phyloP scores from a whole-genome alignment of 23 red algal species.

The Pyropia haitanensis region DNA sequence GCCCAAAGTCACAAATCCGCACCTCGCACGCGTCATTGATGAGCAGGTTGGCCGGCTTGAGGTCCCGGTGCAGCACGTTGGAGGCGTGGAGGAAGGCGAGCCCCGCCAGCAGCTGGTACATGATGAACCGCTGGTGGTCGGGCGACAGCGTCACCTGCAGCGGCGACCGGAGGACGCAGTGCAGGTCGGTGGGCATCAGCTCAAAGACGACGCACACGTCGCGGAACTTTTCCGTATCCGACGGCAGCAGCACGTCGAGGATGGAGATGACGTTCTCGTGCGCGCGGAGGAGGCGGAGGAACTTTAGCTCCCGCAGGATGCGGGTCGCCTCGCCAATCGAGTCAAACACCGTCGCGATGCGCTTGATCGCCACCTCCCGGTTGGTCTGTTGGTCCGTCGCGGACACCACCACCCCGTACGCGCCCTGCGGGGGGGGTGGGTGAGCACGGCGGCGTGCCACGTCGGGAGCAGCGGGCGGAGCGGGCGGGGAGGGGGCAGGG shows the following conservation, averaged over 20 bases:
- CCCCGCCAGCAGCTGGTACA: constrained; percentile 89
- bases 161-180: constrained; percentile 57
- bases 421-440: constrained; percentile 56
- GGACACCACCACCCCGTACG: constrained; percentile 85
- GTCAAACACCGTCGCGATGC: constrained; percentile 82
- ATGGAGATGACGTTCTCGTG: constrained; percentile 96
- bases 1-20: constrained; percentile 87
- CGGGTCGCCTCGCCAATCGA: constrained; percentile 65
- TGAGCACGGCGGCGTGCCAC: constrained; percentile 29
- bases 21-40: constrained; percentile 83
- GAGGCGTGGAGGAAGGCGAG: constrained; percentile 76
- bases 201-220: constrained; percentile 95
- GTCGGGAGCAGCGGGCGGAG: too few species aligned
- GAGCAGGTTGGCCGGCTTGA: constrained; percentile 92
- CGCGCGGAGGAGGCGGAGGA: constrained; percentile 70
- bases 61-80: constrained; percentile 87
- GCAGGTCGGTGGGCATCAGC: constrained; percentile 91
- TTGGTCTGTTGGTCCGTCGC: constrained; percentile 62
- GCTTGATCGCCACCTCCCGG: constrained; percentile 84
- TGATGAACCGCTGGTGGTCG: constrained; percentile 71
- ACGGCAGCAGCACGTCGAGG: constrained; percentile 67
- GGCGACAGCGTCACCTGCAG: constrained; percentile 46
- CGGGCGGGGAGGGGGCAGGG: too few species aligned
- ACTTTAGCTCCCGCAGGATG: constrained; percentile 94
- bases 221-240: constrained; percentile 62